Percentiles rank a stretch among this genome's conserved stretches.
These are phyloP conservation scores for Cucumis sativus DNA, from an alignment of 306 rosid species.

Conservation along the genomic window DNA sequence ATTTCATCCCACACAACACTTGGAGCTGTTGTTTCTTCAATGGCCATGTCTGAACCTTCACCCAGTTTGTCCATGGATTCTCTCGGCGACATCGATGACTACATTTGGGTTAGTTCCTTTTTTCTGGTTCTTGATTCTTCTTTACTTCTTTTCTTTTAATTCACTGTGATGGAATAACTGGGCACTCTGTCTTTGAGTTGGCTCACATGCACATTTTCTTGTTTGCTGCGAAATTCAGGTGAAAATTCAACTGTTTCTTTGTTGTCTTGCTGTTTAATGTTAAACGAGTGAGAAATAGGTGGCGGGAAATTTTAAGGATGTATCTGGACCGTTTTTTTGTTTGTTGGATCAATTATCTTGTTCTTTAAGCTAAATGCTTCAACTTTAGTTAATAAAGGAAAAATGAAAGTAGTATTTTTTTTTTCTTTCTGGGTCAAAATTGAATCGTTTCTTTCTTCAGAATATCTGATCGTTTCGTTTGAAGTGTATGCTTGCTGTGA, in stretches of 20 bases:
- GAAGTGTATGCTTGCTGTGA: not conserved
- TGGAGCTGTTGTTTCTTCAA: not conserved
- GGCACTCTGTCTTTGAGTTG: not conserved
- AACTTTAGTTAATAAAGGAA: not conserved
- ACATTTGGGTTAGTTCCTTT: conserved; percentile 37
- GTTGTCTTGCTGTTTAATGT: not conserved
- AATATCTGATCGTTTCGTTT: not conserved
- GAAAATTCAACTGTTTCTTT: not conserved
- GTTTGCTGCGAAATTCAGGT: conserved; percentile 10
- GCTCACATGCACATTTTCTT: not conserved
- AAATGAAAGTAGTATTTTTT: not conserved
- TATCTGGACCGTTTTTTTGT: not conserved
- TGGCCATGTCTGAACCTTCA: conserved; percentile 31
- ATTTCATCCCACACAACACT: not conserved
- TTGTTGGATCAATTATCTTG: not conserved
- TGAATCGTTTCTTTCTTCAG: not conserved
- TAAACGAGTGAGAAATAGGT: not conserved
- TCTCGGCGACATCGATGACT: conserved; percentile 59
- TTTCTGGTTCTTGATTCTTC: not conserved
- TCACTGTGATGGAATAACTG: conserved; percentile 6
- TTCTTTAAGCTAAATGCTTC: not conserved
- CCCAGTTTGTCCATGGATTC: conserved; percentile 17
- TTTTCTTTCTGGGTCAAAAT: not conserved
- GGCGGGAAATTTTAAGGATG: not conserved
- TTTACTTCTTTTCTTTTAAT: not conserved